Conservation (phyloP, 2,329 filamentous ascomycete genomes). For the Bisporella sp. region DNA sequence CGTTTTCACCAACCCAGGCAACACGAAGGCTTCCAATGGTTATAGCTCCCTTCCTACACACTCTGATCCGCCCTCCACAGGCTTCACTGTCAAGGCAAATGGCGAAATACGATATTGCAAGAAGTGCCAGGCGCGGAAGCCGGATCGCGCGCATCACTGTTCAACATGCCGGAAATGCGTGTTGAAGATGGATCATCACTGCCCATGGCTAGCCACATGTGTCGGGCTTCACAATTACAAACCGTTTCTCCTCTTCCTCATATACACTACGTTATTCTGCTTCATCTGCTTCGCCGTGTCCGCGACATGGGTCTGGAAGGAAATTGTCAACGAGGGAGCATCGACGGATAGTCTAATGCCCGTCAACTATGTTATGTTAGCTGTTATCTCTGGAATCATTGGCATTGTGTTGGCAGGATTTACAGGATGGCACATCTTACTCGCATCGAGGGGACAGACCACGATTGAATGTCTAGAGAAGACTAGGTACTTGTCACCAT, state of each 20-base stretch:
- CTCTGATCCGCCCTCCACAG: slow-evolving; percentile 50
- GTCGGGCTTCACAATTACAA: slow-evolving; percentile 95
- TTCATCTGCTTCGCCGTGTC: slow-evolving; percentile 74
- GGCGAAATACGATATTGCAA: slow-evolving; percentile 90
- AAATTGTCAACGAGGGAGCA: slow-evolving; percentile 64
- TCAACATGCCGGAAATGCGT: slow-evolving; percentile 91
- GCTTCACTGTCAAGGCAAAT: slow-evolving; percentile 87
- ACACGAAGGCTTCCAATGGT: slow-evolving; percentile 54
- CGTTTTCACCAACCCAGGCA: slow-evolving; percentile 86
- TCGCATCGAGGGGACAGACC: slow-evolving; percentile 74
- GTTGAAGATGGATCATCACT: slow-evolving; percentile 99
- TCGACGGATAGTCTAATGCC: slow-evolving; percentile 75
- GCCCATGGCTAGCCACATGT: slow-evolving; percentile 94
- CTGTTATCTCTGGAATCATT: slow-evolving; percentile 84
- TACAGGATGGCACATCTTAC: slow-evolving; percentile 82
- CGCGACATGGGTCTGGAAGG: slow-evolving; percentile 75
- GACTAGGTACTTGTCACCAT: slow-evolving; percentile 81
- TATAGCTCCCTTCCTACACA: slow-evolving; percentile 80
- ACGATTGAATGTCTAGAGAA: slow-evolving; percentile 97
- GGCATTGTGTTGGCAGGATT: slow-evolving; percentile 84
- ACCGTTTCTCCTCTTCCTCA: slow-evolving; percentile 83
- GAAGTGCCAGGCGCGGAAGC: slow-evolving; percentile 92
- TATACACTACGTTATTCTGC: slow-evolving; percentile 84
- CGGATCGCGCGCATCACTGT: slow-evolving; percentile 94
- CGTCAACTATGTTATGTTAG: slow-evolving; percentile 84